These are phyloP conservation scores for Nicotiana tabacum DNA, from an alignment of 257 asterid genomes.

Conservation along the genomic window DNA sequence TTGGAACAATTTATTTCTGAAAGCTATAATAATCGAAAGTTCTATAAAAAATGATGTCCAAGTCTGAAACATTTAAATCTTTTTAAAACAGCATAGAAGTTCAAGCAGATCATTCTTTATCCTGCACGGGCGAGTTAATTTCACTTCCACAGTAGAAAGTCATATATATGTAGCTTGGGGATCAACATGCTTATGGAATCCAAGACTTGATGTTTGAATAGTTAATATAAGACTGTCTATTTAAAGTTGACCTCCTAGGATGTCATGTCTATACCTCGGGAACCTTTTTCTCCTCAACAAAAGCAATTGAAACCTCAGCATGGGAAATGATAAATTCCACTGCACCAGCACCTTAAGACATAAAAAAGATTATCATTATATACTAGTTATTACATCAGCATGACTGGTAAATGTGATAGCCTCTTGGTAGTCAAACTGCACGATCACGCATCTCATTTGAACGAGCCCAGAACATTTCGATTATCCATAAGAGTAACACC, in stretches of 20 bases:
- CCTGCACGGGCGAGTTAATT: background rate
- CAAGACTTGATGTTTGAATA: background rate
- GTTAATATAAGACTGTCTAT: background rate
- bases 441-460: background rate
- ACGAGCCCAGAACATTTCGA: background rate
- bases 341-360: slow-evolving; percentile 84
- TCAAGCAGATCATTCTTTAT: background rate
- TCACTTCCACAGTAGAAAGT: slow-evolving; percentile 1
- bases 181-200: background rate
- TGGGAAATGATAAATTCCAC: slow-evolving; percentile 88
- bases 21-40: background rate
- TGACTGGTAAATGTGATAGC: background rate
- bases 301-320: slow-evolving; percentile 83
- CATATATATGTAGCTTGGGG: background rate
- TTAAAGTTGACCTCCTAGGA: background rate
- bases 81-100: background rate
- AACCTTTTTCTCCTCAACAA: slow-evolving; percentile 84
- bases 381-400: background rate
- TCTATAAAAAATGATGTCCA: background rate
- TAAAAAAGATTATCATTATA: slow-evolving; percentile 15
- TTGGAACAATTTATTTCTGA: background rate
- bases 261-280: slow-evolving; percentile 48
- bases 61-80: background rate
- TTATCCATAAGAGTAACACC: background rate
- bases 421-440: slow-evolving; percentile 3